Evolutionary conservation across 306 rosid species (phyloP).

Genomic region (Vigna nakashimae): DNA sequence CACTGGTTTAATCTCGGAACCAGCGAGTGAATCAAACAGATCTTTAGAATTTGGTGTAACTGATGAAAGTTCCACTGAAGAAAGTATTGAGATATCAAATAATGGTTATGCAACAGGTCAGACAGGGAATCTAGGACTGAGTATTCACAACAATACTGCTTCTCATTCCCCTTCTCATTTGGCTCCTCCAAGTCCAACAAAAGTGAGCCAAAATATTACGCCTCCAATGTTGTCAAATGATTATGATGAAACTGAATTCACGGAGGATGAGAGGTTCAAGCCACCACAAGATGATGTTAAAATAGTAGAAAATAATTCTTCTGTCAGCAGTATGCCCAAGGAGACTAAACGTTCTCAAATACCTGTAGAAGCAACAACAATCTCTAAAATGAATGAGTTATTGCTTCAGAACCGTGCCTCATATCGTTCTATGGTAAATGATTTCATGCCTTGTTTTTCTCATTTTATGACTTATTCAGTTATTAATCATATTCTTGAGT

Average conservation of each 20-base stretch:
- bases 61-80: constrained; percentile 40
- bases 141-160: constrained; percentile 41
- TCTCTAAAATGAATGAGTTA: constrained; percentile 73
- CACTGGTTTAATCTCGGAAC: constrained; percentile 36
- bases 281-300: constrained; percentile 42
- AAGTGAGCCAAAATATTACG: constrained; percentile 36
- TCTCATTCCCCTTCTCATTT: constrained; percentile 42
- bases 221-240: constrained; percentile 35
- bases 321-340: constrained; percentile 45
- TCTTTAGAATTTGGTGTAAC: constrained; percentile 49
- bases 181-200: constrained; percentile 39
- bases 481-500: constrained; percentile 1
- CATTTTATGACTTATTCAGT: neutral
- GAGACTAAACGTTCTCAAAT: constrained; percentile 44
- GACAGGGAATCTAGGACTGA: constrained; percentile 41
- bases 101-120: constrained; percentile 38
- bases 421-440: constrained; percentile 59
- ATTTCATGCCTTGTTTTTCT: constrained; percentile 11
- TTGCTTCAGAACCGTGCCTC: constrained; percentile 61
- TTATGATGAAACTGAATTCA: constrained; percentile 34
- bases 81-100: constrained; percentile 36
- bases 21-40: constrained; percentile 38
- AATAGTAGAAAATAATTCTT: constrained; percentile 36
- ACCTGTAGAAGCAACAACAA: constrained; percentile 52
- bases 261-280: constrained; percentile 49